These are phyloP conservation scores for Irpex sp. DNA, from an alignment of 1,284 basidiomycete species.

Conservation along the genomic window DNA sequence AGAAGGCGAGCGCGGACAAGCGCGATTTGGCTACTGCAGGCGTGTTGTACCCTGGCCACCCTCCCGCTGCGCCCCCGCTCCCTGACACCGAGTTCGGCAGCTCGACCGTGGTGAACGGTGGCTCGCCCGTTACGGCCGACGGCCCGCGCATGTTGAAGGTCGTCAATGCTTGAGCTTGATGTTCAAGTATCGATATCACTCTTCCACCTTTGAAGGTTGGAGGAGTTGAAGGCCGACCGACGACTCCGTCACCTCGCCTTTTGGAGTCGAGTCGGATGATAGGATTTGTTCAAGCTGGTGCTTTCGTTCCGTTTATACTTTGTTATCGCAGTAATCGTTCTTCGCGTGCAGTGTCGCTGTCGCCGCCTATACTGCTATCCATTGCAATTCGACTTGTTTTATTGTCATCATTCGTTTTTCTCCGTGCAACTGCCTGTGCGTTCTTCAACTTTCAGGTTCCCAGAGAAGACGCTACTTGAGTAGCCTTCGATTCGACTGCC, in stretches of 20 bases:
- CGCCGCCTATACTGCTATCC: not conserved
- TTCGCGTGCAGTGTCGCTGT: conserved; percentile 8
- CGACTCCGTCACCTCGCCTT: not conserved
- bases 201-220: not conserved
- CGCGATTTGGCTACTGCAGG: conserved; percentile 15
- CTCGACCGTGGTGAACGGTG: not conserved
- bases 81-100: conserved; percentile 24
- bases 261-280: not conserved
- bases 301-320: not conserved
- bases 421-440: not conserved
- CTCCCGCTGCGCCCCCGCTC: conserved; percentile 19
- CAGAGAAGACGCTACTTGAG: no score
- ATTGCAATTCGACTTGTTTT: not conserved
- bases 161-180: conserved; percentile 13
- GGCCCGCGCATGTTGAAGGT: conserved; percentile 9
- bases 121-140: not conserved
- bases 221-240: not conserved
- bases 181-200: not conserved
- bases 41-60: conserved; percentile 18
- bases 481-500: no score
- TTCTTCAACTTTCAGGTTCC: no score
- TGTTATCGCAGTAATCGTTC: conserved; percentile 3
- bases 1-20: not conserved
- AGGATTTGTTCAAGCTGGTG: not conserved
- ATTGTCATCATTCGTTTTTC: not conserved